Base-by-base conservation (phyloP, 2,329 filamentous ascomycete species). In the Colletotrichum caudatum region DNA sequence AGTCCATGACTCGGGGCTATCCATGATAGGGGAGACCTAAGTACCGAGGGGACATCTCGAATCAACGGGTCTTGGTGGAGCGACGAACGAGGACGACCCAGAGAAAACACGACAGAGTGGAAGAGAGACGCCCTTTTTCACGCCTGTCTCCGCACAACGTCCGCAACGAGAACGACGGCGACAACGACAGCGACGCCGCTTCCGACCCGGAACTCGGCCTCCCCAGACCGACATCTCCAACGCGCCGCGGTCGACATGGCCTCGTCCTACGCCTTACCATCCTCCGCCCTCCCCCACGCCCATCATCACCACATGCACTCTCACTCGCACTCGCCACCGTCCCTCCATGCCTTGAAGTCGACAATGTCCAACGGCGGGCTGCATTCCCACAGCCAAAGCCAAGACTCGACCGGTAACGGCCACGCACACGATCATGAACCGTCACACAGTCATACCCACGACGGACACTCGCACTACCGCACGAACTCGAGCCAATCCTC, bases 201-300 rank as follows among this genome's bases (percentile, higher is more conserved):
- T 26, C 23, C 61, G 61, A 71, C 61, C 33, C 57, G 35, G 58
- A 46, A n/a, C 60, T 23, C 14, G 46, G 44, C n/a, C 65, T 53
- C 64, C 65, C 65, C 65, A 69, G 65, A 69, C 59, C 69, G 69
- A 69, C 65, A 33, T 20, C 54, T 5, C 59, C 46, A 37, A 44
- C 59, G 41, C 58, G 37, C 39, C 48, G 59, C 48, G n/a, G 69
- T 71, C 53, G 41, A 48, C 9, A 87, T 87, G 85, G 83, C 85
- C 71, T 85, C 87, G 48, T 85, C 87, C 29, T 89, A 88, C 77
- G 82, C 84, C 63, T 78, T 89, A 66, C 87, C 87, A n/a, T 83
- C 85, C 46, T 82, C 86, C 46, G 81, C 85, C 50, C 78, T 87
- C 57, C 83, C 85, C 64, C 85, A 85, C 74, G 83, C 82, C 69